phyloP scores from a whole-genome alignment of 2,329 filamentous ascomycete species.

The Neoascochyta sp. region DNA sequence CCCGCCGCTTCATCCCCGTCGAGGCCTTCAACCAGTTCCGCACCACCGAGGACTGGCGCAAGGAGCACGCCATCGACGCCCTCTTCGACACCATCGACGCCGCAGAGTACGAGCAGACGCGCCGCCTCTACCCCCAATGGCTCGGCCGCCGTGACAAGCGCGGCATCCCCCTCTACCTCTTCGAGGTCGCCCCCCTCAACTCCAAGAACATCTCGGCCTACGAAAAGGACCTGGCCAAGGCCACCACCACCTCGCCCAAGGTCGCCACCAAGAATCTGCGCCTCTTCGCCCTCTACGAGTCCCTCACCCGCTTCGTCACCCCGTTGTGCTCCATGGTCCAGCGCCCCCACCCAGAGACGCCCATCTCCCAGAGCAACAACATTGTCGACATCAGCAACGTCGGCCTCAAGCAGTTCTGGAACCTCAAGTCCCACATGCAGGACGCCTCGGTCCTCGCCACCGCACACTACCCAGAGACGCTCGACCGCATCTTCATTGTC shows the following conservation, averaged over 20 bases:
- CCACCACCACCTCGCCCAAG: slow-evolving; percentile 58
- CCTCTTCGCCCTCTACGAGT: slow-evolving; percentile 90
- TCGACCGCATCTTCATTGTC: slow-evolving; percentile 83
- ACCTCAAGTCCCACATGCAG: slow-evolving; percentile 90
- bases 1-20: slow-evolving; percentile 71
- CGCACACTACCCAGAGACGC: slow-evolving; percentile 89
- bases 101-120: slow-evolving; percentile 75
- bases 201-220: slow-evolving; percentile 76
- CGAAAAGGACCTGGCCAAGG: slow-evolving; percentile 60
- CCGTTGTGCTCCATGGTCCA: slow-evolving; percentile 78
- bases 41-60: slow-evolving; percentile 83
- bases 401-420: slow-evolving; percentile 92
- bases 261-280: slow-evolving; percentile 73
- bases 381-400: slow-evolving; percentile 91
- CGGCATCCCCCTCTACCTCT: slow-evolving; percentile 89
- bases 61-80: slow-evolving; percentile 70
- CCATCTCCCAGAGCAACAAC: slow-evolving; percentile 88
- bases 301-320: slow-evolving; percentile 80
- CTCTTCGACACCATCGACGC: slow-evolving; percentile 85
- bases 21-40: slow-evolving; percentile 82
- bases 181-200: slow-evolving; percentile 79
- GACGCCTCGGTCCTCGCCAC: slow-evolving; percentile 83
- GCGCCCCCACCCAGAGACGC: slow-evolving; percentile 71
- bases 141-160: slow-evolving; percentile 84
- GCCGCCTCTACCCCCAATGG: slow-evolving; percentile 89